Conservation (phyloP, 1,284 basidiomycete species). For the Sporisorium sorghi region DNA sequence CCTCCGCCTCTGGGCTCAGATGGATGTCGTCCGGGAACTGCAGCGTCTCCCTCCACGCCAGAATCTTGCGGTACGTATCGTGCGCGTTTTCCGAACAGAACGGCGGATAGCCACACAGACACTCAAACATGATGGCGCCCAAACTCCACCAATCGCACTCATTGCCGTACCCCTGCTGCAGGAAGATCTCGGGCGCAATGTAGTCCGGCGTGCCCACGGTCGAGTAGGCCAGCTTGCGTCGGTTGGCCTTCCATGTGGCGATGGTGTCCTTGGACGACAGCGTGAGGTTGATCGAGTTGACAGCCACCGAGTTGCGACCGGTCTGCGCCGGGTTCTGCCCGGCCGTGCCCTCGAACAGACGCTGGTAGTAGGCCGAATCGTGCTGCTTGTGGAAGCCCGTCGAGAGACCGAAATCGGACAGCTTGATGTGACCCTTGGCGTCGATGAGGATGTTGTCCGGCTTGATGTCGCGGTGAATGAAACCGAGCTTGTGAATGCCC, state of each 20-base stretch:
- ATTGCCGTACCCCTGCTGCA: slow-evolving; percentile 96
- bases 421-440: slow-evolving; percentile 88
- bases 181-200: slow-evolving; percentile 98
- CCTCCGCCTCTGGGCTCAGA: slow-evolving; percentile 89
- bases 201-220: slow-evolving; percentile 99
- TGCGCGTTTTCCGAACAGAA: slow-evolving; percentile 98
- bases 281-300: slow-evolving; percentile 69
- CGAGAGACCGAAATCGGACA: slow-evolving; percentile 95
- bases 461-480: slow-evolving; percentile 96
- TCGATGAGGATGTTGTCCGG: slow-evolving; percentile 98
- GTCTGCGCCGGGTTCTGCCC: slow-evolving; percentile 51
- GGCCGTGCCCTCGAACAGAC: slow-evolving; percentile 78
- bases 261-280: slow-evolving; percentile 67
- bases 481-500: slow-evolving; percentile 97
- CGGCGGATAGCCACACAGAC: slow-evolving; percentile 92
- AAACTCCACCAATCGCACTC: slow-evolving; percentile 95
- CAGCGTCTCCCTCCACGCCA: slow-evolving; percentile 91
- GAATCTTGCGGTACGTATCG: slow-evolving; percentile 98
- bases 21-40: slow-evolving; percentile 95
- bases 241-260: slow-evolving; percentile 97
- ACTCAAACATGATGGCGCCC: slow-evolving; percentile 97
- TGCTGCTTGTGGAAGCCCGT: slow-evolving; percentile 96
- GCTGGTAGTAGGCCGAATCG: slow-evolving; percentile 93
- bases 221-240: slow-evolving; percentile 95
- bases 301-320: slow-evolving; percentile 67